Conservation (phyloP, 1,284 basidiomycete species). For the Bjerkandera adusta region DNA sequence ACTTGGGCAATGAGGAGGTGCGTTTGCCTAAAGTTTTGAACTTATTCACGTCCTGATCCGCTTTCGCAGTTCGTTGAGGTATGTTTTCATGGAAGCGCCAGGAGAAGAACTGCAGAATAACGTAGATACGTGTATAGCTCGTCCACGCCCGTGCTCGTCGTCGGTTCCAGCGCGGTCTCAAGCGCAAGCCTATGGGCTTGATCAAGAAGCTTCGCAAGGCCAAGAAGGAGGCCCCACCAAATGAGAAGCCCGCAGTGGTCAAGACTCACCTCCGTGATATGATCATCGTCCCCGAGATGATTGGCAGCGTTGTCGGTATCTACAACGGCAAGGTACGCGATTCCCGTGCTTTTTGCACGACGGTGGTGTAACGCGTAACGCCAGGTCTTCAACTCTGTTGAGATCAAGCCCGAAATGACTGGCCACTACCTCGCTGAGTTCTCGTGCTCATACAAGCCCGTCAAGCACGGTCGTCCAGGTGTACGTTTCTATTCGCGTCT, state of each 20-base stretch:
- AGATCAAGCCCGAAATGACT: constrained; percentile 99
- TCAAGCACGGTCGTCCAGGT: constrained; percentile 99
- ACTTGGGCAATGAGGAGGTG: constrained; percentile 93
- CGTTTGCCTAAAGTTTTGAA: constrained; percentile 27
- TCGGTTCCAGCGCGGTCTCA: constrained; percentile 98
- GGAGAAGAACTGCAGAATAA: no score
- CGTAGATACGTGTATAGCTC: constrained; percentile 67
- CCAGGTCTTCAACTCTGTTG: constrained; percentile 92
- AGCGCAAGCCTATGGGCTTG: constrained; percentile 97
- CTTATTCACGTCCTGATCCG: neutral
- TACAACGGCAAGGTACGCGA: constrained; percentile 90
- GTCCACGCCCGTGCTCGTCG: constrained; percentile 98
- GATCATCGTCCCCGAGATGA: constrained; percentile 99
- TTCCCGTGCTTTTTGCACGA: neutral
- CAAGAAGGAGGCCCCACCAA: constrained; percentile 97
- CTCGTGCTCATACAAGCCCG: constrained; percentile 95
- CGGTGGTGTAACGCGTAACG: neutral
- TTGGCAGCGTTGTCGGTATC: constrained; percentile 93
- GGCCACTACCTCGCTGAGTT: constrained; percentile 99
- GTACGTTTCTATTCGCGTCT: constrained; percentile 40
- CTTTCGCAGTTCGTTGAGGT: constrained; percentile 70
- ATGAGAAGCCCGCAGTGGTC: constrained; percentile 98
- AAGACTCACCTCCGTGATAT: constrained; percentile 99
- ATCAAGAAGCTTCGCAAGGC: constrained; percentile 99
- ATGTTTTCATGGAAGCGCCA: constrained; percentile 28